Conservation (phyloP, 192 early-diverging fungal genomes). For the Umbelopsis sp. region DNA sequence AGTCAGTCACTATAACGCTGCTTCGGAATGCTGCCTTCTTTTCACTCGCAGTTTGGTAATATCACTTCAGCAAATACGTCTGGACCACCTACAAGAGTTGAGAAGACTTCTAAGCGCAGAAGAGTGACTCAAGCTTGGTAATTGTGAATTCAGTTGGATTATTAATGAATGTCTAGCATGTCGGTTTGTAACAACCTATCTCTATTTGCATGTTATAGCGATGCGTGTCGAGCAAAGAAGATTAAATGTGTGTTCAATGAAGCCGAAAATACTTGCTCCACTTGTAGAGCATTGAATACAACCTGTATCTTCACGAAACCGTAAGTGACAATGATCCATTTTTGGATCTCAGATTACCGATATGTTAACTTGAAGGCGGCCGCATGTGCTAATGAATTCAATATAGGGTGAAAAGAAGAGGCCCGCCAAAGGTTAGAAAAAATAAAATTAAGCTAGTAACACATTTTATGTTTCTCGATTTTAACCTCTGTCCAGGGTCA, state of each 20-base stretch:
- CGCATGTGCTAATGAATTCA: no score
- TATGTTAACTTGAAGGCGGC: no score
- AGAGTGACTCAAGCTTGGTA: conserved; percentile 18
- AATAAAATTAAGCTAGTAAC: no score
- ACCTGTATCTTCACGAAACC: neutral
- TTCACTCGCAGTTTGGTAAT: conserved; percentile 13
- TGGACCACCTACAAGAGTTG: neutral
- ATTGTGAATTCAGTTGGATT: neutral
- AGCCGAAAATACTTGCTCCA: neutral
- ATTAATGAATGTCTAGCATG: neutral
- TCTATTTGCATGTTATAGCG: neutral
- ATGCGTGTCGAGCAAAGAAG: conserved; percentile 11
- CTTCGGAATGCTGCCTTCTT: conserved; percentile 1
- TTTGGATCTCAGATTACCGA: neutral
- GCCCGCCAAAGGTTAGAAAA: neutral
- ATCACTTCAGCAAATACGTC: neutral
- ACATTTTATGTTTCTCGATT: neutral
- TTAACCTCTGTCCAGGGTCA: neutral
- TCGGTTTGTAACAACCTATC: neutral
- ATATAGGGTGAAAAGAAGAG: conserved; percentile 1
- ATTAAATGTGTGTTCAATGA: conserved; percentile 6
- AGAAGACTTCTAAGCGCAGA: conserved; percentile 2
- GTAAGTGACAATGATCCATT: neutral
- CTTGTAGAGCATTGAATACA: neutral
- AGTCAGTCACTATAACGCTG: neutral